Conservation (phyloP, 495 filamentous ascomycete species). For the Aspergillus sclerotioniger region DNA sequence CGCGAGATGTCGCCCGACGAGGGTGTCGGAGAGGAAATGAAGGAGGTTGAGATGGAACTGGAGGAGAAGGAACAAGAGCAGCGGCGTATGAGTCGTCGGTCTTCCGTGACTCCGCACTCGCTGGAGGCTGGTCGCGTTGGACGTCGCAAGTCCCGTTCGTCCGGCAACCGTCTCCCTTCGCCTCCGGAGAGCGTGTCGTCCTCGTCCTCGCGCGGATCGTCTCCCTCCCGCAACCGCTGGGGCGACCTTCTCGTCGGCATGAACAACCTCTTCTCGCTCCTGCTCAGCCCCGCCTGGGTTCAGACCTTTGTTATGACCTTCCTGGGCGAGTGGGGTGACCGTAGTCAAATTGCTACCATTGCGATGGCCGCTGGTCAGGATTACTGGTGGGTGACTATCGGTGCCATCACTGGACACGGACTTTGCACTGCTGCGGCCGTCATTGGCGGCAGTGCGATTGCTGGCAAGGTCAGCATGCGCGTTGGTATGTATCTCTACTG, state of each 20-base stretch:
- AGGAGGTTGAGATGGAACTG: slow-evolving; percentile 91
- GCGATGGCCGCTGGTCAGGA: slow-evolving; percentile 98
- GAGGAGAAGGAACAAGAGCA: slow-evolving; percentile 83
- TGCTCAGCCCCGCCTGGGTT: slow-evolving; percentile 95
- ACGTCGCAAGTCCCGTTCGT: slow-evolving; percentile 45
- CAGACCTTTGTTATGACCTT: slow-evolving; percentile 99
- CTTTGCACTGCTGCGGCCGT: slow-evolving; percentile 93
- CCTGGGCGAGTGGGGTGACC: slow-evolving; percentile 95
- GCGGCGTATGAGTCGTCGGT: slow-evolving; percentile 52
- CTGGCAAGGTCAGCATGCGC: slow-evolving; percentile 90
- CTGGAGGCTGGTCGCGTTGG: slow-evolving; percentile 49
- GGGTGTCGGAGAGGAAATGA: slow-evolving; percentile 92
- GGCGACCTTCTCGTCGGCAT: slow-evolving; percentile 58
- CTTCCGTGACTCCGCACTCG: slow-evolving; percentile 51
- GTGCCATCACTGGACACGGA: slow-evolving; percentile 82
- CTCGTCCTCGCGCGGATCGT: slow-evolving; percentile 56
- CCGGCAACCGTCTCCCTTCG: slow-evolving; percentile 49
- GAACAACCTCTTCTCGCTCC: slow-evolving; percentile 80
- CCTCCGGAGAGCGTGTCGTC: slow-evolving; percentile 55
- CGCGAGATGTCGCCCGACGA: slow-evolving; percentile 82
- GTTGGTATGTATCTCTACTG: slow-evolving; percentile 70
- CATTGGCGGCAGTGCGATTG: slow-evolving; percentile 86
- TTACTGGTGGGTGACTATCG: slow-evolving; percentile 97
- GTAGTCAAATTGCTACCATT: slow-evolving; percentile 97
- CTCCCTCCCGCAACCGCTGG: slow-evolving; percentile 45